A percentile compares a stretch with the other conserved stretches of the same genome.
Evolutionary conservation across 2,329 filamentous ascomycete genomes (phyloP).

Genomic region (Fusarium bactridioides): DNA sequence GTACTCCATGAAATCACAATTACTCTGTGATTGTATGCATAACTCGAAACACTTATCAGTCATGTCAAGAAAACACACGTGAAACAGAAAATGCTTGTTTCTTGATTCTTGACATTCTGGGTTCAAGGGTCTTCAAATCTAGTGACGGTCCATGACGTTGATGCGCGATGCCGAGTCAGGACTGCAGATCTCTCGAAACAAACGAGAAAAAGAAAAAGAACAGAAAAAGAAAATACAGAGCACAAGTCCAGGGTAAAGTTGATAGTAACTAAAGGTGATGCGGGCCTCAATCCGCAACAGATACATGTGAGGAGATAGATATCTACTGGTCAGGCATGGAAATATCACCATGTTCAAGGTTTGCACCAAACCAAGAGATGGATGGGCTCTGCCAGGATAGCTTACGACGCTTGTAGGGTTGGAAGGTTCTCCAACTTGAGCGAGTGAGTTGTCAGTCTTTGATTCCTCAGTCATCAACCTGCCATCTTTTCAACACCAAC

Average conservation of each 20-base stretch:
- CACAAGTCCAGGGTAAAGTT: background rate
- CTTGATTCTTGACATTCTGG: constrained; percentile 9
- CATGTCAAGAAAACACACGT: background rate
- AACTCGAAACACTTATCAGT: background rate
- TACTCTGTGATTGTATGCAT: rapidly evolving
- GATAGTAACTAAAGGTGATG: background rate
- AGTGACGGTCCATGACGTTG: constrained; percentile 23
- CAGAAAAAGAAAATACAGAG: background rate
- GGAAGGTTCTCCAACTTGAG: background rate
- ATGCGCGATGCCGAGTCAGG: constrained; percentile 1
- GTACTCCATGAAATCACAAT: background rate
- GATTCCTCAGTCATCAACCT: constrained; percentile 17
- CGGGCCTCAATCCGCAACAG: background rate
- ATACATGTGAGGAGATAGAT: background rate
- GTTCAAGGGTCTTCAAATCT: constrained; percentile 11
- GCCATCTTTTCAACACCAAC: background rate
- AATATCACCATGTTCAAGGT: background rate
- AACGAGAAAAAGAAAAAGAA: background rate
- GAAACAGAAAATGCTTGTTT: constrained; percentile 16
- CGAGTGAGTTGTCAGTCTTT: background rate
- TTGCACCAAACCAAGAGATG: background rate
- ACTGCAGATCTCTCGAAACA: constrained; percentile 4
- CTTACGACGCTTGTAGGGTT: constrained; percentile 9
- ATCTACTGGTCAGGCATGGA: background rate
- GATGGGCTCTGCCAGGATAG: background rate